Evolutionary conservation across 768 basidiomycete species (phyloP).

Genomic region (Lentinula detonsa): DNA sequence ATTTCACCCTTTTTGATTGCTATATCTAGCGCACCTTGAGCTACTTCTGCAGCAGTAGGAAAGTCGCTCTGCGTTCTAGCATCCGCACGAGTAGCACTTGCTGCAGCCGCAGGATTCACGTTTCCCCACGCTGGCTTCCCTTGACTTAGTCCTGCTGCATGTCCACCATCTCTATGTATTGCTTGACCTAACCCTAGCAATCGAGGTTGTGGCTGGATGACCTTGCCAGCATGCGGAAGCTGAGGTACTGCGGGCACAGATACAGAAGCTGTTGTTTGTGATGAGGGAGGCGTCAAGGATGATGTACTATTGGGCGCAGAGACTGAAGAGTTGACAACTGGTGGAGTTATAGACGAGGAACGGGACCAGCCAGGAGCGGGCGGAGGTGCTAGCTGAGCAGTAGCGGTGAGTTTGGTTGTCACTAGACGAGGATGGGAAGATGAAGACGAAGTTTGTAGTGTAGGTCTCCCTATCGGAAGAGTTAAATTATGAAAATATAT

Average conservation of each 20-base stretch:
- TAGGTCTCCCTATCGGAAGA: constrained; percentile 46
- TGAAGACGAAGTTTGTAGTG: constrained; percentile 37
- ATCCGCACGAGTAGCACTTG: constrained; percentile 33
- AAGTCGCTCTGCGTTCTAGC: constrained; percentile 61
- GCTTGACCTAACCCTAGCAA: constrained; percentile 20
- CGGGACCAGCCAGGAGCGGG: constrained; percentile 74
- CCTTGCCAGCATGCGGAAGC: constrained; percentile 53
- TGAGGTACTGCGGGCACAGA: constrained; percentile 35
- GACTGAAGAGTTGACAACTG: constrained; percentile 27
- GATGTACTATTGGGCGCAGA: constrained; percentile 42
- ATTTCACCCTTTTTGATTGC: constrained; percentile 7
- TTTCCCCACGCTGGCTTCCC: constrained; percentile 66
- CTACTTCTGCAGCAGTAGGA: constrained; percentile 95
- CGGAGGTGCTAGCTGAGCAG: constrained; percentile 48
- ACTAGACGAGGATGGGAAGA: constrained; percentile 74
- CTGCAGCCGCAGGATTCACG: constrained; percentile 31
- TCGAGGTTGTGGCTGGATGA: constrained; percentile 64
- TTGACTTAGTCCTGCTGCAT: constrained; percentile 4
- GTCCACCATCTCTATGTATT: constrained; percentile 8
- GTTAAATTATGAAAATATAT: constrained; percentile 15
- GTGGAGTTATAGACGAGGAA: constrained; percentile 66
- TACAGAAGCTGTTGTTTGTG: constrained; percentile 22
- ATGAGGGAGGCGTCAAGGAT: constrained; percentile 29
- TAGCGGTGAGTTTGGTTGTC: constrained; percentile 79
- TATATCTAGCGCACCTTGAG: constrained; percentile 53